These are phyloP conservation scores for Sideroxylon spinosum DNA, from an alignment of 179 eudicot genomes.

Conservation along the genomic window DNA sequence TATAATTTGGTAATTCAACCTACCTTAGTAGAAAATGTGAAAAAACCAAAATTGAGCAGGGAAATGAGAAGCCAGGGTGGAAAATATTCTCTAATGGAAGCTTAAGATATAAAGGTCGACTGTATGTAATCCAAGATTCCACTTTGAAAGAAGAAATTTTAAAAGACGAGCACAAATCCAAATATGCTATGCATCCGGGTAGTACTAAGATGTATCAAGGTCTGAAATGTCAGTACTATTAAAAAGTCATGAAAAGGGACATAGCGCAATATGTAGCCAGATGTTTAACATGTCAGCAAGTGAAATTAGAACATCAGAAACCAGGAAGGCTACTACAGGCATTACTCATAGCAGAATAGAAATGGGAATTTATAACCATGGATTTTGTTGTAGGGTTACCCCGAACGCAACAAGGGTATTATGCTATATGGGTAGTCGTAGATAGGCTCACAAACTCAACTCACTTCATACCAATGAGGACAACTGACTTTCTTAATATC, in stretches of 20 bases:
- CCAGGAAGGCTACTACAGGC: background rate
- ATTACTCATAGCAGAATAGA: too few species aligned
- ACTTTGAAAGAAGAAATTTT: background rate
- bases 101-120: background rate
- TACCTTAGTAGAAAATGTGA: too few species aligned
- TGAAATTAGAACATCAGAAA: background rate
- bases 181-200: background rate
- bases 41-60: too few species aligned
- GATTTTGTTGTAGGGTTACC: background rate
- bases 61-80: too few species aligned
- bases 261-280: background rate
- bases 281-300: slow-evolving; percentile 13
- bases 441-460: background rate
- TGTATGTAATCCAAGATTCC: background rate
- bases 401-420: background rate
- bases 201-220: slow-evolving; percentile 6
- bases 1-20: too few species aligned
- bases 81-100: too few species aligned
- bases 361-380: background rate
- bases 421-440: background rate
- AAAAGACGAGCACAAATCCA: background rate
- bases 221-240: background rate
- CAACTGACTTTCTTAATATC: background rate
- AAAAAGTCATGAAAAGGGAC: background rate
- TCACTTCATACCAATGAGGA: background rate